These are phyloP conservation scores for Euclidium syriacum DNA, from an alignment of 345 rosid species.

Conservation along the genomic window DNA sequence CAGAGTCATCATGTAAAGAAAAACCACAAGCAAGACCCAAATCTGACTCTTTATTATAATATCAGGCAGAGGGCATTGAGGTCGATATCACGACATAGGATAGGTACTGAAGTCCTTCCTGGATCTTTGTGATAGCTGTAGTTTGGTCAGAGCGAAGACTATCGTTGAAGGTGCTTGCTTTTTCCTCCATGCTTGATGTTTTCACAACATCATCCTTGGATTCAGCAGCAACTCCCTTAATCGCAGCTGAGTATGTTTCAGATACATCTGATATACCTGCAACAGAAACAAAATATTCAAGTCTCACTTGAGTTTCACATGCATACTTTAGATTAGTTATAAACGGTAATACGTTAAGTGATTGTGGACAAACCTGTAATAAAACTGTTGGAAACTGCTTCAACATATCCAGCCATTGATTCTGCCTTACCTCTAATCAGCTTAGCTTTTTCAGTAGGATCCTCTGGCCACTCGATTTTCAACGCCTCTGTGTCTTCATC, in stretches of 20 bases:
- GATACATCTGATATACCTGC: slow-evolving; percentile 89
- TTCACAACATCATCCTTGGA: slow-evolving; percentile 42
- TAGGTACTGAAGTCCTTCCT: slow-evolving; percentile 75
- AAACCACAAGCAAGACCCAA: slow-evolving; percentile 3
- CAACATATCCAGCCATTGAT: slow-evolving; percentile 61
- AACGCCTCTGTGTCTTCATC: slow-evolving; percentile 56
- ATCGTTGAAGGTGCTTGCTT: slow-evolving; percentile 55
- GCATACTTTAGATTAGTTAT: background rate
- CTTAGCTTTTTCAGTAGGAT: slow-evolving; percentile 82
- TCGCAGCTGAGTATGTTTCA: slow-evolving; percentile 69
- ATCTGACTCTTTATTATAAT: slow-evolving; percentile 2
- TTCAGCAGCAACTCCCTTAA: slow-evolving; percentile 46
- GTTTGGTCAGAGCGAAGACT: slow-evolving; percentile 49
- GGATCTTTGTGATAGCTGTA: slow-evolving; percentile 62
- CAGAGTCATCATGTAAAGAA: background rate
- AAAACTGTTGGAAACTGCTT: slow-evolving; percentile 78
- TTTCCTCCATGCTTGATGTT: slow-evolving; percentile 50
- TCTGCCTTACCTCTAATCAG: slow-evolving; percentile 64
- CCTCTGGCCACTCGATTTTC: slow-evolving; percentile 87
- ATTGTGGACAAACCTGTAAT: slow-evolving; percentile 59
- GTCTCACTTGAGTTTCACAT: background rate
- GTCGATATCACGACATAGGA: slow-evolving; percentile 63
- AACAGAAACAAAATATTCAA: background rate
- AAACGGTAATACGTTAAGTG: background rate
- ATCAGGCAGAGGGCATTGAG: slow-evolving; percentile 61